Percentiles rank a stretch among this genome's conserved stretches.
These are phyloP conservation scores for Globisporangium sylvaticum DNA, from an alignment of 352 stramenopile genomes.

Conservation along the genomic window DNA sequence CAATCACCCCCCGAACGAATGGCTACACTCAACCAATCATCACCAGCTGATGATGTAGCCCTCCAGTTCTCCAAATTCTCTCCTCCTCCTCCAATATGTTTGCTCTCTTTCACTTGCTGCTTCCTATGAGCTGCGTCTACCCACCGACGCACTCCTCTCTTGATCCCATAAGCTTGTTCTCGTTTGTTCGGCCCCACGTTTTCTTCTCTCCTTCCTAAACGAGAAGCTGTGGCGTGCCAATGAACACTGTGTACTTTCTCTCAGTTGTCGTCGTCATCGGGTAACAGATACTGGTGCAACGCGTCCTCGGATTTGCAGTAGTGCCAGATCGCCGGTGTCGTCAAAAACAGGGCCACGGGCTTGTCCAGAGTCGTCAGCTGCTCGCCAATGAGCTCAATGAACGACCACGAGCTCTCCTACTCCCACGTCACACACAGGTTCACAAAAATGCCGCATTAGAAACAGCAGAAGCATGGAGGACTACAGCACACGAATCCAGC, in stretches of 20 bases:
- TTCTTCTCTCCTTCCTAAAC: constrained; percentile 1
- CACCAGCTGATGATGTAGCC: not conserved
- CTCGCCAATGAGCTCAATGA: constrained; percentile 73
- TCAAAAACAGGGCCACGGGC: constrained; percentile 66
- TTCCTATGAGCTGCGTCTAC: not conserved
- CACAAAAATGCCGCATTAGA: not conserved
- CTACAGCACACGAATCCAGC: not conserved
- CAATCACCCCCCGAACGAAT: not conserved
- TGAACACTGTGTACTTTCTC: not conserved
- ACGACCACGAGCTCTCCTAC: constrained; percentile 77
- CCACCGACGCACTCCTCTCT: not conserved
- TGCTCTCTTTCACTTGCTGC: not conserved
- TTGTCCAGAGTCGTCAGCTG: constrained; percentile 64
- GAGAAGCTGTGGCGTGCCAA: too few species aligned
- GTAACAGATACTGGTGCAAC: constrained; percentile 74
- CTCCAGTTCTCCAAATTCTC: not conserved
- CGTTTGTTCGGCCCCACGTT: not conserved
- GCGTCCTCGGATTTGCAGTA: constrained; percentile 81
- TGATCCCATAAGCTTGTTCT: too few species aligned
- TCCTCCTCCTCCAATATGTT: not conserved
- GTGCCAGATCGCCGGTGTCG: constrained; percentile 70
- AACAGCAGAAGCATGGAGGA: not conserved
- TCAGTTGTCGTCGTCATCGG: constrained; percentile 61
- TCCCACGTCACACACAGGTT: not conserved
- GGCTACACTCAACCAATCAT: not conserved